Evolutionary conservation across 2,329 filamentous ascomycete genomes (phyloP).

Genomic region (Emmonsia crescens): DNA sequence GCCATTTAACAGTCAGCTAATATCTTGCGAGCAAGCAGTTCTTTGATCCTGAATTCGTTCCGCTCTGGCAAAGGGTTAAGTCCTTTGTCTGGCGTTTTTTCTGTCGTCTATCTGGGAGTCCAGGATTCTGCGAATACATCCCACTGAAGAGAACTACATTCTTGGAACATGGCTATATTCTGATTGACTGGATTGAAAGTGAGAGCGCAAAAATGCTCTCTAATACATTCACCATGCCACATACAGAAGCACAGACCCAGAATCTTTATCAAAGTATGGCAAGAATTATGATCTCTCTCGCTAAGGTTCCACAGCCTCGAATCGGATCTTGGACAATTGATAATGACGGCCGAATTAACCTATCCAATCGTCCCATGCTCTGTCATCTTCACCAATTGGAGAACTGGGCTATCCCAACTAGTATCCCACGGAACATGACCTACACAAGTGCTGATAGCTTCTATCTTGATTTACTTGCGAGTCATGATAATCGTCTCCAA

Average conservation of each 20-base stretch:
- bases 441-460: constrained; percentile 16
- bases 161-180: constrained; percentile 6
- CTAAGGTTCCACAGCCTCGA: constrained; percentile 9
- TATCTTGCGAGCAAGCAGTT: constrained; percentile 6
- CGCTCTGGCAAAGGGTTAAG: constrained; percentile 6
- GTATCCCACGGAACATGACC: constrained; percentile 15
- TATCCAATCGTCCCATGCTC: constrained; percentile 16
- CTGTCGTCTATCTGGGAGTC: not conserved
- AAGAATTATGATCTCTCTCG: constrained; percentile 12
- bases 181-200: constrained; percentile 10
- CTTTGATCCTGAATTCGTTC: constrained; percentile 3
- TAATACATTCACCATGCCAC: not conserved
- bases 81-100: constrained; percentile 5
- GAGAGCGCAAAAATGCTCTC: constrained; percentile 5
- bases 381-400: constrained; percentile 13
- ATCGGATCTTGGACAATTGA: constrained; percentile 17
- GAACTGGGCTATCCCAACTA: constrained; percentile 15
- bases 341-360: constrained; percentile 10
- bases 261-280: constrained; percentile 13
- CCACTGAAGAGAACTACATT: not conserved
- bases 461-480: constrained; percentile 16
- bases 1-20: not conserved
- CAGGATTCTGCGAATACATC: constrained; percentile 6
- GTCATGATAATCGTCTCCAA: constrained; percentile 16
- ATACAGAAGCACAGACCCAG: constrained; percentile 8